Conservation (phyloP, 768 basidiomycete genomes). For the Leucosporidium yakuticum region DNA sequence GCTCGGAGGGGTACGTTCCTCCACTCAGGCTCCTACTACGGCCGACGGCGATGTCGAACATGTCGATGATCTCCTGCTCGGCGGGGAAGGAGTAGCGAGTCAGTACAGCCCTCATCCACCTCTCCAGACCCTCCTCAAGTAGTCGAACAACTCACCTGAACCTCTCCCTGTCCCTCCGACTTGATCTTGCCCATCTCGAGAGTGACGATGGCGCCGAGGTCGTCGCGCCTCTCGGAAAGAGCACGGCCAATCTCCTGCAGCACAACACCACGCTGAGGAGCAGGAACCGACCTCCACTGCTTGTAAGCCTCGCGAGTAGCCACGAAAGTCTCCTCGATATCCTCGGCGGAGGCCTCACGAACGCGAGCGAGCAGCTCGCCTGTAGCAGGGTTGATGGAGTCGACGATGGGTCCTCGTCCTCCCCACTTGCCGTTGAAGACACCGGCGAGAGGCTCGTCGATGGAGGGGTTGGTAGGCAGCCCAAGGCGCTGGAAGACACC, state of each 20-base stretch:
- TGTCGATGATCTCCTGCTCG: constrained; percentile 37
- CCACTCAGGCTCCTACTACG: constrained; percentile 29
- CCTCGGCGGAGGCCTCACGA: constrained; percentile 60
- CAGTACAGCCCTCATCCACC: too few relatives aligned
- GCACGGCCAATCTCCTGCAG: not conserved
- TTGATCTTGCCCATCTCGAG: constrained; percentile 70
- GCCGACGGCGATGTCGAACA: constrained; percentile 27
- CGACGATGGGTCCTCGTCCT: constrained; percentile 63
- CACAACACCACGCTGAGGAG: constrained; percentile 49
- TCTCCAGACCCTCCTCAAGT: too few relatives aligned
- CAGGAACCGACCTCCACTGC: constrained; percentile 67
- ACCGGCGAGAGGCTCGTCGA: constrained; percentile 50
- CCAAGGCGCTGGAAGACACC: constrained; percentile 55
- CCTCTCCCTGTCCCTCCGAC: constrained; percentile 88
- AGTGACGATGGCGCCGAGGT: constrained; percentile 71
- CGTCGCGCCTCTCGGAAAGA: constrained; percentile 6
- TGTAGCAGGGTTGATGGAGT: constrained; percentile 75
- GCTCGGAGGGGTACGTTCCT: constrained; percentile 16
- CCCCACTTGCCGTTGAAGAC: constrained; percentile 77
- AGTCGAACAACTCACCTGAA: constrained; percentile 50
- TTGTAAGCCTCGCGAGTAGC: constrained; percentile 68
- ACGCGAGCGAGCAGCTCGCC: constrained; percentile 66
- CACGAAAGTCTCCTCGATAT: constrained; percentile 63
- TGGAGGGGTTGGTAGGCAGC: constrained; percentile 50
- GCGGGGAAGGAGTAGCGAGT: too few relatives aligned